phyloP scores from a whole-genome alignment of 2,329 filamentous ascomycete species.

The Trichophyton rubrum region DNA sequence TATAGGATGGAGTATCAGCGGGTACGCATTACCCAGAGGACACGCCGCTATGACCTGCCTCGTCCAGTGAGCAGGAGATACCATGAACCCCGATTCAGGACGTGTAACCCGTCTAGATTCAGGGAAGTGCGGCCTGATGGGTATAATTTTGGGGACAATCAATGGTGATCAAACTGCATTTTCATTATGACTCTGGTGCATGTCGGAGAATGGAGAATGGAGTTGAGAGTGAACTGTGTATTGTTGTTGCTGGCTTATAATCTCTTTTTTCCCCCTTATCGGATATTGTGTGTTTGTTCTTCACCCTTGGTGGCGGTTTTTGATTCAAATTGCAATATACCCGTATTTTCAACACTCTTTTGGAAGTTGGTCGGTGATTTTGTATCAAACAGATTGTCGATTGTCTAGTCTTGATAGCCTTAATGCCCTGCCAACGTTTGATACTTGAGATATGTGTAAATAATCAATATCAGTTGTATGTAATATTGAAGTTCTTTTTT shows the following conservation, averaged over 20 bases:
- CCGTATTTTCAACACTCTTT: not conserved
- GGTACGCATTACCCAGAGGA: not conserved
- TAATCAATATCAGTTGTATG: not conserved
- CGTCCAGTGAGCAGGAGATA: not conserved
- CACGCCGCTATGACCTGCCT: not conserved
- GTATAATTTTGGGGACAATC: constrained; percentile 7
- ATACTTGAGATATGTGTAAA: not conserved
- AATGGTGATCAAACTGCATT: not conserved
- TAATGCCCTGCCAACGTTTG: not conserved
- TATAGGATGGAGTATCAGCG: not conserved
- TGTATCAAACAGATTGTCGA: not conserved
- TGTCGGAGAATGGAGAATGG: not conserved
- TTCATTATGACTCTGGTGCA: not conserved
- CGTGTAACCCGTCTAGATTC: not conserved
- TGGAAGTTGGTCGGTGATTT: not conserved
- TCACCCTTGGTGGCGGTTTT: not conserved
- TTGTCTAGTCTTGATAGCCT: not conserved
- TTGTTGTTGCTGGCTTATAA: not conserved
- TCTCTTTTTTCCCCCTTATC: not conserved
- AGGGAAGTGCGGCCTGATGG: constrained; percentile 8
- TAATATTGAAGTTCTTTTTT: not conserved
- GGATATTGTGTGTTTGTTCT: not conserved
- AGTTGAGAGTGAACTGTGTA: not conserved
- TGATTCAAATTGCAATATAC: not conserved
- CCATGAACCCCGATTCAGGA: not conserved